These are phyloP conservation scores for Fusarium decemcellulare DNA, from an alignment of 2,329 filamentous ascomycete genomes.

Conservation along the genomic window DNA sequence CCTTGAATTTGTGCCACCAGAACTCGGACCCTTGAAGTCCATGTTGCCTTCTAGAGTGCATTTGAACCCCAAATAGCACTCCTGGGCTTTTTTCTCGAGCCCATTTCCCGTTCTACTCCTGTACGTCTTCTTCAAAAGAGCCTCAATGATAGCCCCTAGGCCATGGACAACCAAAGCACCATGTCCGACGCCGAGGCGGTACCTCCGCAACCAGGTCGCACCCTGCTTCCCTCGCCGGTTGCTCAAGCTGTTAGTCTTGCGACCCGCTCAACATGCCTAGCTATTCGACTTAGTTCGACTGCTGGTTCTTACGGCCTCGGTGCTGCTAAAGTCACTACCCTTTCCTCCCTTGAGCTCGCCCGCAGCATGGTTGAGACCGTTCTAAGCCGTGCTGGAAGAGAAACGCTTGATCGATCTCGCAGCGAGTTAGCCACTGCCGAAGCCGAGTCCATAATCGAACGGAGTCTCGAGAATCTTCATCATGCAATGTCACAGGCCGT, in stretches of 20 bases:
- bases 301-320: constrained; percentile 66
- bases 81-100: background rate
- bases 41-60: background rate
- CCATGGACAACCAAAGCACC: constrained; percentile 40
- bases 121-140: constrained; percentile 8
- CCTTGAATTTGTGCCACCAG: constrained; percentile 8
- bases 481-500: constrained; percentile 70
- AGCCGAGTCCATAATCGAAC: constrained; percentile 70
- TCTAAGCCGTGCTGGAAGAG: constrained; percentile 65
- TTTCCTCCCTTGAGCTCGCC: constrained; percentile 71
- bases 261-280: constrained; percentile 71
- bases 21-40: background rate
- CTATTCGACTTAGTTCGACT: constrained; percentile 67
- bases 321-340: constrained; percentile 68
- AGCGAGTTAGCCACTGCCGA: constrained; percentile 65
- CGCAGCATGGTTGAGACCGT: constrained; percentile 69
- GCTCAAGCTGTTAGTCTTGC: constrained; percentile 73
- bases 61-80: background rate
- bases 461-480: constrained; percentile 69
- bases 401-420: constrained; percentile 60
- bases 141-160: constrained; percentile 22
- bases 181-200: constrained; percentile 29
- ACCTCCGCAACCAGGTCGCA: constrained; percentile 52
- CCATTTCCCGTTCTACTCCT: constrained; percentile 2
- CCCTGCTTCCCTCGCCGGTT: constrained; percentile 70